A percentile compares a stretch with the other conserved stretches of the same genome.
Conservation (phyloP, 371 early-diverging fungal species). For the Chytridium lagenaria region DNA sequence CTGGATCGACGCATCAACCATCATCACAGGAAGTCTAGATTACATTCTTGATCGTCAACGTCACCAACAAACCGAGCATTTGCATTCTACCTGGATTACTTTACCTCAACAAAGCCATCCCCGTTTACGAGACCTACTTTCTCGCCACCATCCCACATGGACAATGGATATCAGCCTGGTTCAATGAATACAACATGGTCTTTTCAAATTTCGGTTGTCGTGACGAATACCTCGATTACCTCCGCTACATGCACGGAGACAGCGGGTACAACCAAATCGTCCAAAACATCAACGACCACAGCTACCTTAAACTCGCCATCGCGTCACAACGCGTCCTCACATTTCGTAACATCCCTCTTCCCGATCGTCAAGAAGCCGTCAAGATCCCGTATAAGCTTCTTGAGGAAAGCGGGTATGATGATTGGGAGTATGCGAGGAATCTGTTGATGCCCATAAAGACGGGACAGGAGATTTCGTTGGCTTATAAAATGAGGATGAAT, state of each 20-base stretch:
- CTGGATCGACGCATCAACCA: slow-evolving; percentile 4
- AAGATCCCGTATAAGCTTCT: neutral
- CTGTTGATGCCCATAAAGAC: neutral
- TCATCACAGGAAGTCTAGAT: neutral
- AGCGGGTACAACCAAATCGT: neutral
- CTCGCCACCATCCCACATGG: slow-evolving; percentile 2
- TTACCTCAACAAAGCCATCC: neutral
- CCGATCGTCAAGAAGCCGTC: neutral
- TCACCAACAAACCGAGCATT: neutral
- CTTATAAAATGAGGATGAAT: neutral
- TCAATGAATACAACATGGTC: neutral
- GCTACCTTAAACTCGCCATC: neutral
- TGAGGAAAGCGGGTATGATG: neutral
- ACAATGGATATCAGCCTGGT: neutral
- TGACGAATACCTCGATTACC: slow-evolving; percentile 4
- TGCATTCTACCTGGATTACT: neutral
- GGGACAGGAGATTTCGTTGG: neutral
- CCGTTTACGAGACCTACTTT: slow-evolving; percentile 3
- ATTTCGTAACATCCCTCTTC: neutral
- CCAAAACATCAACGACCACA: slow-evolving; percentile 4
- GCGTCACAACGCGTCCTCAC: neutral
- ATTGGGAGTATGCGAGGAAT: neutral
- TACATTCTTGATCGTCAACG: neutral
- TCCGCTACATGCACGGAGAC: neutral
- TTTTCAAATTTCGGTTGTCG: neutral